These are phyloP conservation scores for Rhodotorula sp. DNA, from an alignment of 1,284 basidiomycete genomes.

Conservation along the genomic window DNA sequence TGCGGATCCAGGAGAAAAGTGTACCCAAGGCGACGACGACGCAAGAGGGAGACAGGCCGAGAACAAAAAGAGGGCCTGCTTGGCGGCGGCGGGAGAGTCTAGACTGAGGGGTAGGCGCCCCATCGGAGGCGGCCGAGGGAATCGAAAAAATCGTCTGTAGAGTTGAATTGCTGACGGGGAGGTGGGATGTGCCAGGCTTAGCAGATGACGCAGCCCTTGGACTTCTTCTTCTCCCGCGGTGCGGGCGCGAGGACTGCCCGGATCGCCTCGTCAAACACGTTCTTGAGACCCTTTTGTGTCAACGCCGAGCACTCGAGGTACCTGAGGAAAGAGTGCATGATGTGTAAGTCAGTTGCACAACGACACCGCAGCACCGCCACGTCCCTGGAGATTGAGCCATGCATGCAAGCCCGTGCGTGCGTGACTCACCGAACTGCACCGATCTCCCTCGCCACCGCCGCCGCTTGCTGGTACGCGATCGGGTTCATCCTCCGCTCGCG, in stretches of 20 bases:
- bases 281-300: conserved; percentile 96
- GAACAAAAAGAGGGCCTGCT: neutral
- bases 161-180: neutral
- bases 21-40: too few species aligned
- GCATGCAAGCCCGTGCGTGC: neutral
- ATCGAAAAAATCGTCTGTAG: neutral
- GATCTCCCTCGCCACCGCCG: conserved; percentile 88
- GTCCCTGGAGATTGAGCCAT: neutral
- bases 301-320: conserved; percentile 96
- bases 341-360: neutral
- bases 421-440: conserved; percentile 63
- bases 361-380: neutral
- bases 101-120: neutral
- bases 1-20: neutral
- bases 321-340: conserved; percentile 52
- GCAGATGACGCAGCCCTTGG: conserved; percentile 51
- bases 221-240: conserved; percentile 47
- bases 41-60: neutral
- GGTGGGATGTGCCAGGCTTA: conserved; percentile 17
- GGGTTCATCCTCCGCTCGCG: conserved; percentile 92
- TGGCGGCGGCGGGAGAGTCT: neutral
- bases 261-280: conserved; percentile 95
- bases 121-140: neutral
- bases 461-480: conserved; percentile 86
- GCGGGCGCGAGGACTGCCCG: conserved; percentile 56